Conservation (phyloP, 169 alveolate species). For the Eimeria necatrix region DNA sequence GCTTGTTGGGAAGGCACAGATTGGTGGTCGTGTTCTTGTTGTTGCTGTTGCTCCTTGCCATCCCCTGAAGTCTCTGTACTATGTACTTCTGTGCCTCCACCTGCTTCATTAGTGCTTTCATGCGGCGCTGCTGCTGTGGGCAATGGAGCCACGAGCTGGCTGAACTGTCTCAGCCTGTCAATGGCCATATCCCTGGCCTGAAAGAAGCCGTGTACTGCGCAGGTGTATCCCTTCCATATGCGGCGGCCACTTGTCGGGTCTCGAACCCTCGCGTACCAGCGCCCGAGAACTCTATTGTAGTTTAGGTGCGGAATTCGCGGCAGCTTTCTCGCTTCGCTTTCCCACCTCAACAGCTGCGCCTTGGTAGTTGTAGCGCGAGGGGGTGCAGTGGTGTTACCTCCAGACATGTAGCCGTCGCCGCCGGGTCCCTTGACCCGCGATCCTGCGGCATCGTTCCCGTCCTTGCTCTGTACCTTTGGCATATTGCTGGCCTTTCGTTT, state of each 20-base stretch:
- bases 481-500: slow-evolving; percentile 54
- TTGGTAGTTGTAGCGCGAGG: slow-evolving; percentile 73
- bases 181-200: slow-evolving; percentile 81
- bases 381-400: slow-evolving; percentile 60
- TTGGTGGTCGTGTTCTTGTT: slow-evolving; percentile 9
- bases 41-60: neutral
- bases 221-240: slow-evolving; percentile 81
- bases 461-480: slow-evolving; percentile 52
- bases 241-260: slow-evolving; percentile 80
- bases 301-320: slow-evolving; percentile 80
- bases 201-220: slow-evolving; percentile 80
- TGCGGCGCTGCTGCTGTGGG: neutral
- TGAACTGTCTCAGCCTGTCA: slow-evolving; percentile 73
- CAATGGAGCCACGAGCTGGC: slow-evolving; percentile 65
- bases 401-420: slow-evolving; percentile 37
- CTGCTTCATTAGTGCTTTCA: slow-evolving; percentile 11
- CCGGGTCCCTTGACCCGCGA: neutral
- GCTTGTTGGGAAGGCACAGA: neutral
- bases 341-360: slow-evolving; percentile 79
- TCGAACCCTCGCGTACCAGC: slow-evolving; percentile 81
- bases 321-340: slow-evolving; percentile 73
- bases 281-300: slow-evolving; percentile 80
- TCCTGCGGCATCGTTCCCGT: slow-evolving; percentile 12
- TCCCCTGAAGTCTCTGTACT: neutral
- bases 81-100: neutral